Conservation (phyloP, 768 basidiomycete genomes). For the Leccinellum luteum region DNA sequence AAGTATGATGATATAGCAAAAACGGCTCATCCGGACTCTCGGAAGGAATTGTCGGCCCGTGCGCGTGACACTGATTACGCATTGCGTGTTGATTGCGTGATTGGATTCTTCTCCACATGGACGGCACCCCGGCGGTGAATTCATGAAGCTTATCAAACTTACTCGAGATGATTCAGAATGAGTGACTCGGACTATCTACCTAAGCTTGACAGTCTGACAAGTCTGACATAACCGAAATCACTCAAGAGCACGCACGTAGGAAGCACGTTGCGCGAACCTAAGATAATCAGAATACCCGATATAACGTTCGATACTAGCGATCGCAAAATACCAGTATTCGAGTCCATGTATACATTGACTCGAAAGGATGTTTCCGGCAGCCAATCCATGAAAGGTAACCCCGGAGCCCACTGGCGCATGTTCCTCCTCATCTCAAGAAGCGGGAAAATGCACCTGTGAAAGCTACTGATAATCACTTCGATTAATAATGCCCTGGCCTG, state of each 20-base stretch:
- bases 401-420: no score
- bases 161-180: background rate
- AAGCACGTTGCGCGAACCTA: no score
- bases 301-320: background rate
- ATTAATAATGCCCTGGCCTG: no score
- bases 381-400: background rate
- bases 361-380: background rate
- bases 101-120: background rate
- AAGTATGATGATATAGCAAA: background rate
- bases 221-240: no score
- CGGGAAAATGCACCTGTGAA: background rate
- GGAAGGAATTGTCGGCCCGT: background rate
- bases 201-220: background rate
- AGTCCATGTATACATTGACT: background rate
- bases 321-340: background rate
- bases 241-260: no score
- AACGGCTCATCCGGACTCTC: no score
- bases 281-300: background rate
- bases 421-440: background rate
- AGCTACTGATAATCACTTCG: no score
- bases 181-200: background rate
- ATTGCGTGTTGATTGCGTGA: background rate
- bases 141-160: background rate
- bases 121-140: no score
- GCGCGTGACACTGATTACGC: background rate